Evolutionary conservation across 2,329 filamentous ascomycete genomes (phyloP).

Genomic region (Aspergillus proliferans): DNA sequence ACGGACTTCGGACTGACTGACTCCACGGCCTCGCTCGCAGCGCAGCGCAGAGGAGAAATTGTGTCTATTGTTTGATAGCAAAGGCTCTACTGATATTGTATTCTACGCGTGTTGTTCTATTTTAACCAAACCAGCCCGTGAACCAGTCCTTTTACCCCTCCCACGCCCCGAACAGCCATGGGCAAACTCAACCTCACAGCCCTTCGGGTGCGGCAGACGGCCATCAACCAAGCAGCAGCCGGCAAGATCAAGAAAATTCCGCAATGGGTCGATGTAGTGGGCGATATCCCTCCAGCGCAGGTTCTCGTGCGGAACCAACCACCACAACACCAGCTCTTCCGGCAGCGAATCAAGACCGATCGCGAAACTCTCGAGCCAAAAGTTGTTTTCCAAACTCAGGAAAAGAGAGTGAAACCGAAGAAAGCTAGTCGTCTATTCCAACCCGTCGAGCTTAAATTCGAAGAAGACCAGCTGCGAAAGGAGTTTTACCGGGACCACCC

Average conservation of each 20-base stretch:
- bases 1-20: too few species aligned
- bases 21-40: too few species aligned
- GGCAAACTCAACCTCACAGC: conserved; percentile 43
- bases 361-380: conserved; percentile 24
- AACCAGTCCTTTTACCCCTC: neutral
- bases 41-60: too few species aligned
- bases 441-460: conserved; percentile 69
- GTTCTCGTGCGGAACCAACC: conserved; percentile 54
- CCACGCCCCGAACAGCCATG: conserved; percentile 24
- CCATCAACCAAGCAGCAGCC: conserved; percentile 31
- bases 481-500: conserved; percentile 92
- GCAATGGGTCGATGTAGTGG: conserved; percentile 52
- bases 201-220: conserved; percentile 40
- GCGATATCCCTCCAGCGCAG: conserved; percentile 54
- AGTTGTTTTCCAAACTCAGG: conserved; percentile 30
- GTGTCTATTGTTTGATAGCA: too few species aligned
- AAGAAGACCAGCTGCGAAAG: conserved; percentile 73
- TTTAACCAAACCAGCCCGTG: neutral
- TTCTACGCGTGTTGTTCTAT: neutral
- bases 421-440: conserved; percentile 73
- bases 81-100: too few species aligned
- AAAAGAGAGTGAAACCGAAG: conserved; percentile 43
- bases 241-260: conserved; percentile 32
- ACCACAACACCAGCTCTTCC: conserved; percentile 38
- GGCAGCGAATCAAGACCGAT: conserved; percentile 31